phyloP scores from a whole-genome alignment of 2,329 filamentous ascomycete species.

The Alternaria gaisen region DNA sequence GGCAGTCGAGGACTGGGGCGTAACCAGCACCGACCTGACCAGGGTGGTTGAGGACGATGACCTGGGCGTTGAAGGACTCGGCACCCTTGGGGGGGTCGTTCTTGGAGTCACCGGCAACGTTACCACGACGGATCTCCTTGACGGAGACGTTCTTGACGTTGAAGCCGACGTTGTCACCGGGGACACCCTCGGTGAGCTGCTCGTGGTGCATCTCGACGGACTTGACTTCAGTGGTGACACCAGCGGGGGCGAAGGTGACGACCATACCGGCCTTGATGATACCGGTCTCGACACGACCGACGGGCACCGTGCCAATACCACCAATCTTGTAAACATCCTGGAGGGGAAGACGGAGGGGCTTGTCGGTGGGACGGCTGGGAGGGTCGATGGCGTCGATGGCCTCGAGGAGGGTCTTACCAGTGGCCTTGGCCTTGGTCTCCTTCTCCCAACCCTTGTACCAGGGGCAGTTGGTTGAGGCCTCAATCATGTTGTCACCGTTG shows the following conservation, averaged over 20 bases:
- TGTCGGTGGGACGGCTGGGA: slow-evolving; percentile 93
- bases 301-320: slow-evolving; percentile 99
- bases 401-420: slow-evolving; percentile 98
- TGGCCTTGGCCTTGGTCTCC: slow-evolving; percentile 90
- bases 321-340: slow-evolving; percentile 99
- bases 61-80: slow-evolving; percentile 98
- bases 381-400: slow-evolving; percentile 96
- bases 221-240: slow-evolving; percentile 99
- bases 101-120: slow-evolving; percentile 99
- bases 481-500: slow-evolving; percentile 99
- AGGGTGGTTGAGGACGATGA: slow-evolving; percentile 99
- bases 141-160: slow-evolving; percentile 99
- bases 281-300: slow-evolving; percentile 99
- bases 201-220: slow-evolving; percentile 99
- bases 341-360: slow-evolving; percentile 99
- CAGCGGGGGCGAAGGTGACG: slow-evolving; percentile 97
- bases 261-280: slow-evolving; percentile 88
- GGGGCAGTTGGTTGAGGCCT: slow-evolving; percentile 87
- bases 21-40: slow-evolving; percentile 99
- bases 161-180: slow-evolving; percentile 99
- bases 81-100: slow-evolving; percentile 91
- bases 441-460: slow-evolving; percentile 99
- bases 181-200: slow-evolving; percentile 92
- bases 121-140: slow-evolving; percentile 99
- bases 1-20: slow-evolving; percentile 98